Base-by-base conservation (phyloP, 2,329 filamentous ascomycete species). In the Juglanconis sp. region DNA sequence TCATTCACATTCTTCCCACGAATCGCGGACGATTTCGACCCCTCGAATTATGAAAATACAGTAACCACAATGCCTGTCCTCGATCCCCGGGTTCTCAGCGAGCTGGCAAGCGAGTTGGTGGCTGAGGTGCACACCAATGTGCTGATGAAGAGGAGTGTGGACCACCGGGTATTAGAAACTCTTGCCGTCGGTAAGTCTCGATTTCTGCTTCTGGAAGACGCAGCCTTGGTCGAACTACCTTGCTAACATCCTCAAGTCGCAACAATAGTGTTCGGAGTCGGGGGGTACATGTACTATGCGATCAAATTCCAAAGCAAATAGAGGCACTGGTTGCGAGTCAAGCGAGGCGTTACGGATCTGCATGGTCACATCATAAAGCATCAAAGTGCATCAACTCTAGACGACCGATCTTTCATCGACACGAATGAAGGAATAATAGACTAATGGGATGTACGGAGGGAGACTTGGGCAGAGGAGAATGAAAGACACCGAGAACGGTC, bases 271-370 rank as follows among this genome's bases (percentile, higher is more conserved):
- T 62, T 62, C 36, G 60, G 60, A 8, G 60, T 62, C 2, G 60
- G 60, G n/a, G 57, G 57, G 2, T 62, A 62, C 36, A 62, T 62
- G 60, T 62, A 62, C 53, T 62, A 60, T 5, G 60, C 60, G 24
- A 62, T 62, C 34, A 59, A 53, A 24, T 35, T 57, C 17, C 57
- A 60, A 15, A 60, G 57, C 60, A 62, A 62, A 60, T 62, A 34
- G 24, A 42, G 24, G 5, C 30, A 10, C 44, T 4, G 31, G 24
- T 36, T n/a, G 17, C 17, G 32, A 3, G n/a, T 13, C 53, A 15
- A 48, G n/a, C 17, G n/a, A 6, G 31, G 40, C 32, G 31, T 30
- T 36, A 9, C 30, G 24, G 36, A 36, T 8, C 24, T 24, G 24
- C 24, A 24, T 24, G 24, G 24, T 24, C 24, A 24, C 24, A 24